These are phyloP conservation scores for Loxodes magnus DNA, from an alignment of 73 alveolate genomes.

Conservation along the genomic window DNA sequence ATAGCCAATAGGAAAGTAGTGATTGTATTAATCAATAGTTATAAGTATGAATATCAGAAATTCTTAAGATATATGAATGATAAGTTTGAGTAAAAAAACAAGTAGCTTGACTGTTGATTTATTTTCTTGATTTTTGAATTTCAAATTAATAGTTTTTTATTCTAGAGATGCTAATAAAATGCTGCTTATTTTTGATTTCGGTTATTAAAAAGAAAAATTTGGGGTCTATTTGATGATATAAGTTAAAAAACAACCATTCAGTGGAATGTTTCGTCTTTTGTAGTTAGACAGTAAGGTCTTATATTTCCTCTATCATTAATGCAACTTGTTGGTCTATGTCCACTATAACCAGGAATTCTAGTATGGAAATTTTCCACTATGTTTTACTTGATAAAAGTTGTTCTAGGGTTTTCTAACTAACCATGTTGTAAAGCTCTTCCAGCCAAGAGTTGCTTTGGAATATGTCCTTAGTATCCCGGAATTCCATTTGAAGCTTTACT, in stretches of 20 bases:
- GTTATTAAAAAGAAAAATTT: too few species aligned
- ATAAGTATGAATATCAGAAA: too few species aligned
- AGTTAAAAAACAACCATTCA: not conserved
- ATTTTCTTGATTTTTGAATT: too few species aligned
- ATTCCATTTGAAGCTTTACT: conserved; percentile 36
- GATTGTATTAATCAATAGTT: too few species aligned
- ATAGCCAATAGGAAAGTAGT: too few species aligned
- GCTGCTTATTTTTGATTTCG: too few species aligned
- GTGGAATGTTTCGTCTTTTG: conserved; percentile 29
- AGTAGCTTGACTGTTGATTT: too few species aligned
- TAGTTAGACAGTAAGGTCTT: conserved; percentile 28
- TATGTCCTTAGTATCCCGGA: conserved; percentile 49
- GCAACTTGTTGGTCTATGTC: conserved; percentile 43
- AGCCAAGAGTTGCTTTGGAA: conserved; percentile 26
- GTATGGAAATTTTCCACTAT: conserved; percentile 30
- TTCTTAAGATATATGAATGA: too few species aligned
- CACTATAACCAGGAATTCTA: conserved; percentile 44
- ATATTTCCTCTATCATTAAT: conserved; percentile 40
- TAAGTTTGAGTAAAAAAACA: too few species aligned
- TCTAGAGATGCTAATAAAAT: too few species aligned
- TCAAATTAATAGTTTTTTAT: too few species aligned
- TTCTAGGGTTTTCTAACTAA: conserved; percentile 15
- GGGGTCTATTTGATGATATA: too few species aligned
- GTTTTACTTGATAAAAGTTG: conserved; percentile 25
- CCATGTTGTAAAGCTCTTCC: conserved; percentile 24